Evolutionary conservation across 495 filamentous ascomycete genomes (phyloP).

Genomic region (Hyphodiscus hymeniophilus): DNA sequence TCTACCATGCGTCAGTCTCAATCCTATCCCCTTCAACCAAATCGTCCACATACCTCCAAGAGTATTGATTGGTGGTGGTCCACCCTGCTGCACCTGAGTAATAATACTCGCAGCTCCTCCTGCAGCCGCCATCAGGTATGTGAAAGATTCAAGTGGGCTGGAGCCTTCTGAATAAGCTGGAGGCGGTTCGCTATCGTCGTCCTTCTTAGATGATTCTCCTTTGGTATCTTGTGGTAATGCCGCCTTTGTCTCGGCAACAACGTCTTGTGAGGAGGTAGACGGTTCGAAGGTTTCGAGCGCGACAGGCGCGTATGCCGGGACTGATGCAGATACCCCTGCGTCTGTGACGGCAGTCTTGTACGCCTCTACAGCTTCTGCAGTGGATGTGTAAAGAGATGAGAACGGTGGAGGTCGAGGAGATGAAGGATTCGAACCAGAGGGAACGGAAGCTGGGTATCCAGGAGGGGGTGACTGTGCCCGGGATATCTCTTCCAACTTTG

Average conservation of each 20-base stretch:
- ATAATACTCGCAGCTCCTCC: conserved; percentile 97
- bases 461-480: conserved; percentile 49
- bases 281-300: conserved; percentile 27
- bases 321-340: conserved; percentile 43
- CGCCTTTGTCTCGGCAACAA: conserved; percentile 75
- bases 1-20: conserved; percentile 36
- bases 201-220: conserved; percentile 53
- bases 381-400: conserved; percentile 47
- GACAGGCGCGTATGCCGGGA: conserved; percentile 51
- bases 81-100: conserved; percentile 94
- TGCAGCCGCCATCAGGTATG: conserved; percentile 95
- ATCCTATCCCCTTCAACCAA: background rate
- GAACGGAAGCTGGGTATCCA: conserved; percentile 52
- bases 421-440: conserved; percentile 48
- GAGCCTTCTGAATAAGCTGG: conserved; percentile 93
- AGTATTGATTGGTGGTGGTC: conserved; percentile 73
- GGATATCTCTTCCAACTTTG: conserved; percentile 23
- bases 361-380: conserved; percentile 15
- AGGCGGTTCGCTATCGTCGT: conserved; percentile 85
- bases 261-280: conserved; percentile 19
- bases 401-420: conserved; percentile 54
- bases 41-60: conserved; percentile 62
- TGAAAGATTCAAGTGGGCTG: conserved; percentile 86
- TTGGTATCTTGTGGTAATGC: conserved; percentile 74
- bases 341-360: conserved; percentile 47